Percentiles rank a stretch among this genome's conserved stretches.
These are phyloP conservation scores for Aspergillus neotritici DNA, from an alignment of 2,329 filamentous ascomycete species.

Conservation along the genomic window DNA sequence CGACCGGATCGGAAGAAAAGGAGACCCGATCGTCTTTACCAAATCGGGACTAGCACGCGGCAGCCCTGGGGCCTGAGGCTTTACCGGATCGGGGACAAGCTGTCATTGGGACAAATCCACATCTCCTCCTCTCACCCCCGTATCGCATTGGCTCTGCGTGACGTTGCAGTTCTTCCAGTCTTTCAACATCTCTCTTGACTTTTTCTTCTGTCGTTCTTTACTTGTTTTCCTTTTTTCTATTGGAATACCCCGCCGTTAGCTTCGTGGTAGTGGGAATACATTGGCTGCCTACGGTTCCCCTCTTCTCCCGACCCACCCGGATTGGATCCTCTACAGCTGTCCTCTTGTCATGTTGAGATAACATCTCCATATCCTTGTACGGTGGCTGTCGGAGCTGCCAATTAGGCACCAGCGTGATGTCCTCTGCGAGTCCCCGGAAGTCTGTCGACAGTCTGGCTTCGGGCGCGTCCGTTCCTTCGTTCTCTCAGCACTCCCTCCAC, in stretches of 20 bases:
- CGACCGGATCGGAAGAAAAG: conserved; percentile 7
- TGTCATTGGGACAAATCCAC: conserved; percentile 20
- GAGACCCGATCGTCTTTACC: conserved; percentile 2
- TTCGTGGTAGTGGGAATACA: conserved; percentile 1
- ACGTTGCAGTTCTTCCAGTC: conserved; percentile 7
- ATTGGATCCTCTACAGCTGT: conserved; percentile 12
- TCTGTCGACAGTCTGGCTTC: conserved; percentile 61
- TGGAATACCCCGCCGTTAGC: not conserved
- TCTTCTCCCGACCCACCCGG: conserved; percentile 3
- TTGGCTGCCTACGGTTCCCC: conserved; percentile 3
- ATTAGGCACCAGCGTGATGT: conserved; percentile 50
- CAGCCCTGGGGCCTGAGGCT: conserved; percentile 12
- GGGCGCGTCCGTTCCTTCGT: conserved; percentile 46
- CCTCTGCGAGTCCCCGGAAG: conserved; percentile 56
- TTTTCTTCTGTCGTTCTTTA: not conserved
- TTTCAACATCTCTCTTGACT: too few species aligned
- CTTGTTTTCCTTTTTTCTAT: not conserved
- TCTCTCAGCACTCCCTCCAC: conserved; percentile 45
- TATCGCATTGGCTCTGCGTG: conserved; percentile 15
- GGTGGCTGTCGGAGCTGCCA: conserved; percentile 31
- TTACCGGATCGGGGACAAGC: conserved; percentile 24
- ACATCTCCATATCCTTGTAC: conserved; percentile 21
- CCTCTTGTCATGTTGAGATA: conserved; percentile 35
- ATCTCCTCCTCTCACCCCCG: conserved; percentile 12
- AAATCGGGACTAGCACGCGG: conserved; percentile 8